phyloP scores from a whole-genome alignment of 352 stramenopile genomes.

The Globisporangium yorkense region DNA sequence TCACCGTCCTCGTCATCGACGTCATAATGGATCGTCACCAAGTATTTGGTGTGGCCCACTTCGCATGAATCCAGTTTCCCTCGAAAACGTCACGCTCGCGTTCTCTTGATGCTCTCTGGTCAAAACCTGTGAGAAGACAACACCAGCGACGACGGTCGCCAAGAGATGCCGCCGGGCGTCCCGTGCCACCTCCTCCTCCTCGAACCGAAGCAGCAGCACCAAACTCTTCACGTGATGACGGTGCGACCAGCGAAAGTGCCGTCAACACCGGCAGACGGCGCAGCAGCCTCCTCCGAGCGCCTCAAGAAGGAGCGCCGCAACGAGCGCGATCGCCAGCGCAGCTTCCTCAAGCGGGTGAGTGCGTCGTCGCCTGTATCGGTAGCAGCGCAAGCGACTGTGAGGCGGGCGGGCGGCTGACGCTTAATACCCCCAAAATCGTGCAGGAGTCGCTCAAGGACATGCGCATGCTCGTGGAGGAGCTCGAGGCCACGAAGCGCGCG shows the following conservation, averaged over 20 bases:
- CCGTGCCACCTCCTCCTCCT: too few species aligned
- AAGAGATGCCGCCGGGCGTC: conserved; percentile 16
- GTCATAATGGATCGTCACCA: too few species aligned
- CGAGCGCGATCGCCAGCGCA: conserved; percentile 52
- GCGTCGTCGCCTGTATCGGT: too few species aligned
- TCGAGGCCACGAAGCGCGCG: conserved; percentile 37
- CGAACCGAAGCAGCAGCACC: neutral
- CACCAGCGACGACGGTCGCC: conserved; percentile 13
- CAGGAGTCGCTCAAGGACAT: conserved; percentile 53
- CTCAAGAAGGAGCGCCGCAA: conserved; percentile 41
- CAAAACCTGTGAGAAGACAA: too few species aligned
- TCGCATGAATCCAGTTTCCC: too few species aligned
- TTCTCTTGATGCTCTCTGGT: too few species aligned
- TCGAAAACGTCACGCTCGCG: too few species aligned
- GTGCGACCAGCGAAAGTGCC: neutral
- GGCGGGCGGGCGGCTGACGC: neutral
- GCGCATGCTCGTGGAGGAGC: conserved; percentile 30
- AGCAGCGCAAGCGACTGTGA: too few species aligned
- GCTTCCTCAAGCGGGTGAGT: conserved; percentile 42
- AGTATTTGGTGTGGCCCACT: too few species aligned
- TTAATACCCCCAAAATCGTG: neutral
- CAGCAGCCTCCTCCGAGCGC: neutral
- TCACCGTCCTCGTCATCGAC: too few species aligned
- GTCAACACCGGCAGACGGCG: neutral
- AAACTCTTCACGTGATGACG: neutral